These are phyloP conservation scores for Aschersonia sp. DNA, from an alignment of 2,329 filamentous ascomycete genomes.

Conservation along the genomic window DNA sequence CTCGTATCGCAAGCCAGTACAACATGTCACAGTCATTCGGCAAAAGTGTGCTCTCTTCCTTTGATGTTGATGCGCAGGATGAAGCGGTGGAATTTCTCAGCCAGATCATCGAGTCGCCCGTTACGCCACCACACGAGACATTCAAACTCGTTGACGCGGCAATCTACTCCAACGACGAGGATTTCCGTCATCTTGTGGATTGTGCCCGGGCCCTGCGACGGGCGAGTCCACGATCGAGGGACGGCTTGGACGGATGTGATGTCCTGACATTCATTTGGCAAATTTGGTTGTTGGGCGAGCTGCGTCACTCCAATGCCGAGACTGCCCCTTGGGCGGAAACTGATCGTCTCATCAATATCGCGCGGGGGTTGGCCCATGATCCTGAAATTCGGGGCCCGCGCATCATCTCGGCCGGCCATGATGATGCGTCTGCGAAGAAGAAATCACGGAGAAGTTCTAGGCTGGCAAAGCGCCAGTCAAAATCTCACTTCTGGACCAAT, in stretches of 20 bases:
- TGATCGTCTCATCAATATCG: slow-evolving; percentile 18
- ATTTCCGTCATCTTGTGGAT: slow-evolving; percentile 19
- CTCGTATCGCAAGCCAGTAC: background rate
- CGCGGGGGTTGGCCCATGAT: slow-evolving; percentile 13
- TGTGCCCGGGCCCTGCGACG: slow-evolving; percentile 16
- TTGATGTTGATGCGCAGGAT: slow-evolving; percentile 10
- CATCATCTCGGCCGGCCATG: no score
- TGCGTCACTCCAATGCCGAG: slow-evolving; percentile 1
- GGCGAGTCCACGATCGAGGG: slow-evolving; percentile 3
- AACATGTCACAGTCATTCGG: slow-evolving; percentile 1
- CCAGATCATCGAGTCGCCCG: background rate
- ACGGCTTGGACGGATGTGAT: slow-evolving; percentile 17
- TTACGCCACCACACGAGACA: background rate
- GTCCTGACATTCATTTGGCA: slow-evolving; percentile 16
- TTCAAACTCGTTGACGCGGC: background rate
- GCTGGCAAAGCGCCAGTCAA: background rate
- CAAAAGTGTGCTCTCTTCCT: slow-evolving; percentile 9
- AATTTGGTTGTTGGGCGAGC: slow-evolving; percentile 7
- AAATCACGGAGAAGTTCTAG: background rate
- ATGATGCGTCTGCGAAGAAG: background rate
- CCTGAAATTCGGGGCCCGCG: slow-evolving; percentile 6
- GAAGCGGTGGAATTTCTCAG: background rate
- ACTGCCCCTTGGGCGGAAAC: slow-evolving; percentile 18
- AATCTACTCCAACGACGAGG: slow-evolving; percentile 17
- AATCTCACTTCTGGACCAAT: background rate